These are phyloP conservation scores for Ganoderma lucidum DNA, from an alignment of 1,284 basidiomycete genomes.

Conservation along the genomic window DNA sequence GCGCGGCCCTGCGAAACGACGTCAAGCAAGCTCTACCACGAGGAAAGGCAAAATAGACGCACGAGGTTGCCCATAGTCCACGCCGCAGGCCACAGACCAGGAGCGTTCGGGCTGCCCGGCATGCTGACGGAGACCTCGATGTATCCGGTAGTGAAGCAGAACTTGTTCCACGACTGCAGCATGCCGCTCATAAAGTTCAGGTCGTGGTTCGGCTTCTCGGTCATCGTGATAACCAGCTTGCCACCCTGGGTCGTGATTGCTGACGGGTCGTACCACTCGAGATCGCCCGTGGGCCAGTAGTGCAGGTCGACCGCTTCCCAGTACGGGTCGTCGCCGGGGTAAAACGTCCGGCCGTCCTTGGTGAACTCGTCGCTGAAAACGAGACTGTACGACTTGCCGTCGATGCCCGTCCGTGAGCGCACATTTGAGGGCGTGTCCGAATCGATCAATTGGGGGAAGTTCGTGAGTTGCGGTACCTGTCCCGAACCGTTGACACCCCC, in stretches of 20 bases:
- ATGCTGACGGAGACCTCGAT: conserved; percentile 84
- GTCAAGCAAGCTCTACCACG: conserved; percentile 37
- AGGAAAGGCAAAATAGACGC: conserved; percentile 39
- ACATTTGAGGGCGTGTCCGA: conserved; percentile 69
- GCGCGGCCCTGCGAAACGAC: conserved; percentile 55
- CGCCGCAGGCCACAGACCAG: conserved; percentile 76
- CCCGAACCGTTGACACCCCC: conserved; percentile 77
- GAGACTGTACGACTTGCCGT: conserved; percentile 81
- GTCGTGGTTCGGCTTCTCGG: conserved; percentile 67
- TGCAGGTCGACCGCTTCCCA: conserved; percentile 80
- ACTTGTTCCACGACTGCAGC: conserved; percentile 88
- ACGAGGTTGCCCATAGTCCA: conserved; percentile 63
- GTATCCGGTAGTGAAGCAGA: conserved; percentile 95
- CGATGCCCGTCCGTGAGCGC: conserved; percentile 56
- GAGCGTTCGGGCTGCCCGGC: conserved; percentile 73
- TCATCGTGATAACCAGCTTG: conserved; percentile 79
- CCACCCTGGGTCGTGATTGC: conserved; percentile 76
- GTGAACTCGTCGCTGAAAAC: conserved; percentile 96
- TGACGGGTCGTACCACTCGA: conserved; percentile 88
- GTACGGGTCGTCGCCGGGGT: conserved; percentile 80
- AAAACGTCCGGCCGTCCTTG: conserved; percentile 77
- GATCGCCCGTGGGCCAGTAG: conserved; percentile 85
- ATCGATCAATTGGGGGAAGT: conserved; percentile 71
- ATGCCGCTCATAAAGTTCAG: conserved; percentile 86
- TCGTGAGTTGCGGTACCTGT: conserved; percentile 70